These are phyloP conservation scores for Penicillium sp. DNA, from an alignment of 2,329 filamentous ascomycete species.

Conservation along the genomic window DNA sequence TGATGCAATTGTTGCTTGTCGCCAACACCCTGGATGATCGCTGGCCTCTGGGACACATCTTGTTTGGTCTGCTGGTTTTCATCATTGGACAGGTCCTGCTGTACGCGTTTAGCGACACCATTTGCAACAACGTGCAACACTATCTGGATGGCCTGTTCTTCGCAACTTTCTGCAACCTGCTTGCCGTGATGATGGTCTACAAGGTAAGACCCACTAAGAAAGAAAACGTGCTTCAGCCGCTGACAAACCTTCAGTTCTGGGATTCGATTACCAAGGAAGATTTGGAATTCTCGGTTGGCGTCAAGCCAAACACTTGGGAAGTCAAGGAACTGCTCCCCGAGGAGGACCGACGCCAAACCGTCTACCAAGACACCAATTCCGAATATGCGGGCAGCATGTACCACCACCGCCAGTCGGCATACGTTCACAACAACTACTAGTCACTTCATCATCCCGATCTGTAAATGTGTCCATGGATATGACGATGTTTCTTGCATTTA, in stretches of 20 bases:
- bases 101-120: slow-evolving; percentile 84
- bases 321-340: slow-evolving; percentile 88
- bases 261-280: slow-evolving; percentile 98
- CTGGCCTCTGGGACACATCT: slow-evolving; percentile 92
- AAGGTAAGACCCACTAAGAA: slow-evolving; percentile 66
- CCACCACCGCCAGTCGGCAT: slow-evolving; percentile 48
- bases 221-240: slow-evolving; percentile 16
- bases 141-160: slow-evolving; percentile 96
- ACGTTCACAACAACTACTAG: slow-evolving; percentile 47
- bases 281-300: slow-evolving; percentile 95
- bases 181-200: slow-evolving; percentile 99
- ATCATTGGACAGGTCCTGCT: slow-evolving; percentile 89
- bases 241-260: slow-evolving; percentile 77
- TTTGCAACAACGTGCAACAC: slow-evolving; percentile 84
- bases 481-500: slow-evolving; percentile 21
- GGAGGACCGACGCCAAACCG: slow-evolving; percentile 75
- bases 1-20: slow-evolving; percentile 87
- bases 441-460: slow-evolving; percentile 11
- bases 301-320: slow-evolving; percentile 96
- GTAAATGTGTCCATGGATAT: slow-evolving; percentile 28
- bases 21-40: slow-evolving; percentile 89
- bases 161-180: slow-evolving; percentile 87
- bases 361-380: slow-evolving; percentile 67
- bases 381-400: slow-evolving; percentile 54
- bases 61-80: slow-evolving; percentile 90